These are phyloP conservation scores for Ramaria sp. DNA, from an alignment of 768 basidiomycete species.

Conservation along the genomic window DNA sequence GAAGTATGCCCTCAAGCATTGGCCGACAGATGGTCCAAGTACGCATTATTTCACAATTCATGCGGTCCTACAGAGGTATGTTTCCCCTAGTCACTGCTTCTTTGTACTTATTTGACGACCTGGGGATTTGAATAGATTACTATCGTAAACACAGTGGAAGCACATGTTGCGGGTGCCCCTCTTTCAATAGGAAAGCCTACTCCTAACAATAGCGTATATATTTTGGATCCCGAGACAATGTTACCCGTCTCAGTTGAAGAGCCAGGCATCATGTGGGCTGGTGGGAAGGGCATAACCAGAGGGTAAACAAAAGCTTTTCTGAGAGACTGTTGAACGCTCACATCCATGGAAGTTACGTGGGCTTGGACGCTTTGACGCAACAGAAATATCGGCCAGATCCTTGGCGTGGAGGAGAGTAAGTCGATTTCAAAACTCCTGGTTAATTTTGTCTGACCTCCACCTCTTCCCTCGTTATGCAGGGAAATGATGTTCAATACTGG, in stretches of 20 bases:
- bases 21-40: conserved; percentile 14
- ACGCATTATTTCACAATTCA: conserved; percentile 13
- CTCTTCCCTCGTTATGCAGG: conserved; percentile 15
- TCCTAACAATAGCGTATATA: conserved; percentile 21
- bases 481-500: conserved; percentile 53
- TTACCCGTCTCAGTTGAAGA: conserved; percentile 22
- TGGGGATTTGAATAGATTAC: conserved; percentile 26
- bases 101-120: neutral
- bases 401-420: conserved; percentile 37
- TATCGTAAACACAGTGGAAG: conserved; percentile 46
- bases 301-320: conserved; percentile 43
- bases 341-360: neutral
- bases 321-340: conserved; percentile 16
- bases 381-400: conserved; percentile 42
- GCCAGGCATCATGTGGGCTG: conserved; percentile 49
- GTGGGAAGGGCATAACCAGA: conserved; percentile 43
- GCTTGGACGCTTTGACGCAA: conserved; percentile 20
- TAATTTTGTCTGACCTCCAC: neutral
- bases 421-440: neutral
- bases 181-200: conserved; percentile 33
- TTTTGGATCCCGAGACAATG: conserved; percentile 22
- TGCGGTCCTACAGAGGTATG: conserved; percentile 16
- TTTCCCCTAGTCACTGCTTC: neutral
- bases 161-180: conserved; percentile 28
- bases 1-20: conserved; percentile 15